These are phyloP conservation scores for Pyrenochaeta sp. DNA, from an alignment of 2,329 filamentous ascomycete genomes.

Conservation along the genomic window DNA sequence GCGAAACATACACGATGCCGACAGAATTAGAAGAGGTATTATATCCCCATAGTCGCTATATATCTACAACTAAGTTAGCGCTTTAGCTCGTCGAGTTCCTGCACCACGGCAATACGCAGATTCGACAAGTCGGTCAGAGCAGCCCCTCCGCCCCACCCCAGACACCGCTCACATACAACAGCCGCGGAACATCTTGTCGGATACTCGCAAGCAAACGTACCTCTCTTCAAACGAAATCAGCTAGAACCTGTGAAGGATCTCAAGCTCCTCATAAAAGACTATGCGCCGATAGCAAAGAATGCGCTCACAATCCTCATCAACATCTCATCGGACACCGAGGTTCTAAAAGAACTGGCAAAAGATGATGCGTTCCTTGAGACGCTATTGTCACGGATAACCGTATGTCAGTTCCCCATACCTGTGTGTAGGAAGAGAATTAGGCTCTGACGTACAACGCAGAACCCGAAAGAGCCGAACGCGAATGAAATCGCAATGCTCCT, in stretches of 20 bases:
- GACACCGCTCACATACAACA: slow-evolving; percentile 45
- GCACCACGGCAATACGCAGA: slow-evolving; percentile 88
- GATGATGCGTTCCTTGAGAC: slow-evolving; percentile 84
- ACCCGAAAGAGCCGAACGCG: slow-evolving; percentile 78
- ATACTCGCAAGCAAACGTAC: slow-evolving; percentile 77
- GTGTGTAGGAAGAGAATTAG: not conserved
- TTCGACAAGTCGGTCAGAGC: slow-evolving; percentile 76
- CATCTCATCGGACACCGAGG: slow-evolving; percentile 76
- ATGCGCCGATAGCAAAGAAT: slow-evolving; percentile 91
- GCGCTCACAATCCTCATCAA: slow-evolving; percentile 91
- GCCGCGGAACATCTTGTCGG: slow-evolving; percentile 88
- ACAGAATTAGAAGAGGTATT: slow-evolving; percentile 60
- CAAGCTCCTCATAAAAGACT: slow-evolving; percentile 85
- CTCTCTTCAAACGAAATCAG: slow-evolving; percentile 83
- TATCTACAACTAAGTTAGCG: not conserved
- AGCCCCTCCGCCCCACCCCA: slow-evolving; percentile 34
- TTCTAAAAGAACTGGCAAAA: slow-evolving; percentile 74
- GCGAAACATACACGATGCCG: slow-evolving; percentile 51
- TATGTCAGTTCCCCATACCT: slow-evolving; percentile 63
- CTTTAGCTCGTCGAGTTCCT: slow-evolving; percentile 90
- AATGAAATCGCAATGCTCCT: slow-evolving; percentile 90
- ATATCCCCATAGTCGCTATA: not conserved
- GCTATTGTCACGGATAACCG: slow-evolving; percentile 75
- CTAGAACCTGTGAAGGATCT: slow-evolving; percentile 84
- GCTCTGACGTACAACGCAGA: slow-evolving; percentile 55